Conservation (phyloP, 306 rosid species). For the Vachellia pachyceras region DNA sequence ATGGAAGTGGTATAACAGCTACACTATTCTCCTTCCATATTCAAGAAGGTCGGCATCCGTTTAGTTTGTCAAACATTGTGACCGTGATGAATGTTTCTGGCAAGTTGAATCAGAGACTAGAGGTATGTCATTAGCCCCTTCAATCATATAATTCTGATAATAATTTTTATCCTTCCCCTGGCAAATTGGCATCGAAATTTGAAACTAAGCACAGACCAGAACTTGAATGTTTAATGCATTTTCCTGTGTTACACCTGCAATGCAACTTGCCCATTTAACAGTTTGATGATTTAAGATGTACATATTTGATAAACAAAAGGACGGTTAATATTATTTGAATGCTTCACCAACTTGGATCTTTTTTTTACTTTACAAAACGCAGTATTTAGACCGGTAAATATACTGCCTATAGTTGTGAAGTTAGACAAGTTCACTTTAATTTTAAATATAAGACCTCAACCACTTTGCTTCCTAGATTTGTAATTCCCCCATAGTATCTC, state of each 20-base stretch:
- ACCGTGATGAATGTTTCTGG: constrained; percentile 64
- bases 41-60: constrained; percentile 63
- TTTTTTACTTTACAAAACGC: not conserved
- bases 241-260: not conserved
- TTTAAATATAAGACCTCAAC: no score
- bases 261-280: not conserved
- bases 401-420: no score
- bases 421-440: no score
- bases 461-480: no score
- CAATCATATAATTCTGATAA: not conserved
- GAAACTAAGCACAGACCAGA: not conserved
- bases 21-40: constrained; percentile 76
- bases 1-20: constrained; percentile 86
- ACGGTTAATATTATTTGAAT: not conserved
- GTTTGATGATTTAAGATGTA: not conserved
- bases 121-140: constrained; percentile 53
- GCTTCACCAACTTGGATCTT: not conserved
- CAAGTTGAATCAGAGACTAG: constrained; percentile 75
- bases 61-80: constrained; percentile 72
- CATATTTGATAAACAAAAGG: not conserved
- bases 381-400: no score
- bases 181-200: not conserved
- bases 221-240: not conserved
- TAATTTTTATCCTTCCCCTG: not conserved
- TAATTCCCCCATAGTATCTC: no score